phyloP scores from a whole-genome alignment of 1,139 yeast genomes.

The Saccharomyces hybrid region DNA sequence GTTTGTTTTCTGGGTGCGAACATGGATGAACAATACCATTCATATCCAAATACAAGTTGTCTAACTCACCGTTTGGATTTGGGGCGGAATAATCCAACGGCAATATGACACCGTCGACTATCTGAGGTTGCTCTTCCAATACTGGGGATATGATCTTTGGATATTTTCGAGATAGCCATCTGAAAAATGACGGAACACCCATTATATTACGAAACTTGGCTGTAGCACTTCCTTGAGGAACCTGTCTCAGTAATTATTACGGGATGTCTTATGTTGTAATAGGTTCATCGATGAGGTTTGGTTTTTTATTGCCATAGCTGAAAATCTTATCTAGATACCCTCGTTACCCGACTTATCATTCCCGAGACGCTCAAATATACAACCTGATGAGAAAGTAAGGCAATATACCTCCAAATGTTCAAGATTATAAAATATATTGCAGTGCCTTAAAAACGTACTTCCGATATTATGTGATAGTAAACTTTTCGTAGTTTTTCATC shows the following conservation, averaged over 20 bases:
- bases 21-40: constrained; percentile 98
- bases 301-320: not conserved
- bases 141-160: constrained; percentile 93
- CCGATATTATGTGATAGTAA: too few relatives aligned
- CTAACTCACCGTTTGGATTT: constrained; percentile 93
- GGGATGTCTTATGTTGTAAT: not conserved
- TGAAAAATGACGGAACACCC: constrained; percentile 95
- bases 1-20: constrained; percentile 91
- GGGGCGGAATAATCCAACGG: constrained; percentile 67
- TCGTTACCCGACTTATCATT: not conserved
- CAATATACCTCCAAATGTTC: not conserved
- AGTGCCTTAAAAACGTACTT: too few relatives aligned
- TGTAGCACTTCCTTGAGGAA: not conserved
- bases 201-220: constrained; percentile 20
- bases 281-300: not conserved
- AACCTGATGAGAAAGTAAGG: not conserved
- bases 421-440: too few relatives aligned
- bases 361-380: not conserved
- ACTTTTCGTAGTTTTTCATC: not conserved
- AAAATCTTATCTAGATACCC: not conserved
- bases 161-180: constrained; percentile 91
- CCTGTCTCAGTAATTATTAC: not conserved
- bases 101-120: constrained; percentile 49
- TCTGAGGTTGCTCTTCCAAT: constrained; percentile 58
- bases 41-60: constrained; percentile 88